A percentile compares a stretch with the other conserved stretches of the same genome.
These are phyloP conservation scores for Lasiosphaeria ovina DNA, from an alignment of 495 filamentous ascomycete genomes.

Conservation along the genomic window DNA sequence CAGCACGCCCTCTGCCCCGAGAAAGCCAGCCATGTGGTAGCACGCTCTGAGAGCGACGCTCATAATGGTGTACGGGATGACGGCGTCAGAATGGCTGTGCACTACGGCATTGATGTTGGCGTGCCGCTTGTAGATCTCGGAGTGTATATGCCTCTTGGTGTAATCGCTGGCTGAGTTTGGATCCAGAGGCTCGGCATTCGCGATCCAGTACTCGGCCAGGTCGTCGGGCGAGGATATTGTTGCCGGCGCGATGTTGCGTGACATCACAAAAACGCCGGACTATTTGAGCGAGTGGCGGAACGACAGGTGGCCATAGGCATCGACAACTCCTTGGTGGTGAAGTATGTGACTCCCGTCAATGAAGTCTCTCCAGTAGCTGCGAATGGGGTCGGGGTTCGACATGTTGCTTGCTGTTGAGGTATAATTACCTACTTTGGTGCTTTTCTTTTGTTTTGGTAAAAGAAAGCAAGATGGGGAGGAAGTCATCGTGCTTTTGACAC, in stretches of 20 bases:
- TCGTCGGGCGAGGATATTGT: slow-evolving; percentile 41
- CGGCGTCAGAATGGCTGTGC: slow-evolving; percentile 47
- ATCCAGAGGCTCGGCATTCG: slow-evolving; percentile 38
- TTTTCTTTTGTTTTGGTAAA: too few species aligned
- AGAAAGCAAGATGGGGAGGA: not conserved
- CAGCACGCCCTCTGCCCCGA: slow-evolving; percentile 27
- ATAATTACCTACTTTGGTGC: too few species aligned
- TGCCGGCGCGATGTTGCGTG: slow-evolving; percentile 44
- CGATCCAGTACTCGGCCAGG: slow-evolving; percentile 44
- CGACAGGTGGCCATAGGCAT: slow-evolving; percentile 55
- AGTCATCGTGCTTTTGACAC: too few species aligned
- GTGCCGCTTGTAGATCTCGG: slow-evolving; percentile 49
- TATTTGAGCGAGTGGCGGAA: slow-evolving; percentile 45
- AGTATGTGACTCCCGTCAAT: slow-evolving; percentile 33
- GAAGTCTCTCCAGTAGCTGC: slow-evolving; percentile 12
- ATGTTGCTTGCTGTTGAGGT: too few species aligned
- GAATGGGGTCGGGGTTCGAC: too few species aligned
- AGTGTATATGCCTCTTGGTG: slow-evolving; percentile 52
- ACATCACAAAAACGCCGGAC: slow-evolving; percentile 44
- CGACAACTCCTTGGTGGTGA: slow-evolving; percentile 43
- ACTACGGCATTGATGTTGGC: slow-evolving; percentile 42
- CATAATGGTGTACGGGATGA: slow-evolving; percentile 47
- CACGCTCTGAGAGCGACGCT: slow-evolving; percentile 38
- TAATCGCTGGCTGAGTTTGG: slow-evolving; percentile 34
- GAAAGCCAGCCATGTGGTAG: slow-evolving; percentile 51